phyloP scores from a whole-genome alignment of 225 moss, liverwort and hornwort genomes.

The Climacium dendroides region DNA sequence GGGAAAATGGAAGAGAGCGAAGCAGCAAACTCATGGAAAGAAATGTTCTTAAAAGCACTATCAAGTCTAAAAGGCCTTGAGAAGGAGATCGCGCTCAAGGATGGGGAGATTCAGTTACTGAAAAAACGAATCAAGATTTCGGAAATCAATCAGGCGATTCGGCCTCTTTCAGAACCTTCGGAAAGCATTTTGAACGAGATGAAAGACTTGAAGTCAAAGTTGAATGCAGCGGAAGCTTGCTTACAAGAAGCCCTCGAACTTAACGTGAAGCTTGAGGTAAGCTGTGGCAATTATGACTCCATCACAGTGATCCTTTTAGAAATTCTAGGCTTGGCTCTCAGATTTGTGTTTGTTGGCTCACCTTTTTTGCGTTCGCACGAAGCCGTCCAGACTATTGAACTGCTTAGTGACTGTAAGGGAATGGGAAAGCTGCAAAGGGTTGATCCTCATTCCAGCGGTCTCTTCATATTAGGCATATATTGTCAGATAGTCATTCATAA shows the following conservation, averaged over 20 bases:
- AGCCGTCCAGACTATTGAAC: background rate
- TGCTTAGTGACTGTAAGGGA: background rate
- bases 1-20: constrained; percentile 15
- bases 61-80: constrained; percentile 31
- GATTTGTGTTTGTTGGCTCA: background rate
- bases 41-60: constrained; percentile 34
- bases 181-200: background rate
- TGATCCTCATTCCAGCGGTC: background rate
- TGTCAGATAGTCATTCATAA: background rate
- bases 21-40: constrained; percentile 31
- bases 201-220: constrained; percentile 10
- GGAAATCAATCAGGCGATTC: constrained; percentile 14
- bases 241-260: constrained; percentile 16
- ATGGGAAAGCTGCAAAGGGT: background rate
- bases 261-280: constrained; percentile 26
- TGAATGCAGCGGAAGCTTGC: constrained; percentile 3
- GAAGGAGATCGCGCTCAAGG: constrained; percentile 28
- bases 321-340: background rate
- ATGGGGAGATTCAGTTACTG: constrained; percentile 6
- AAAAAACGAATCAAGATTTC: background rate
- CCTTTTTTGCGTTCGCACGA: background rate
- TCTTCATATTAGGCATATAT: background rate
- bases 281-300: background rate
- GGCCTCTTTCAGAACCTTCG: background rate
- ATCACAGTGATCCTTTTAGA: background rate